Conservation (phyloP, 1,284 basidiomycete species). For the Thecaphora thlaspeos region DNA sequence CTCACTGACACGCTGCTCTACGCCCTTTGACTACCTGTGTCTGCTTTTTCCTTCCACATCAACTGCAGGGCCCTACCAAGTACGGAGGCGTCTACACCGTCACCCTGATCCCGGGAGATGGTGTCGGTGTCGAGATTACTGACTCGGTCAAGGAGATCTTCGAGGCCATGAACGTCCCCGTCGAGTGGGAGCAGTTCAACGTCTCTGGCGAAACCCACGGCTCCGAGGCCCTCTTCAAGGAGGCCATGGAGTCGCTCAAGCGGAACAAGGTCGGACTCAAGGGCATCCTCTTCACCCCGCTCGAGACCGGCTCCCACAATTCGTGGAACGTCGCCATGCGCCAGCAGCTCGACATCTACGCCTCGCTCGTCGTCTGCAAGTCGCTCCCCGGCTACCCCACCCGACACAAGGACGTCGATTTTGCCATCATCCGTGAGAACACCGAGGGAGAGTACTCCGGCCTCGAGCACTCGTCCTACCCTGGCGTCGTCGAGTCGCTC, state of each 20-base stretch:
- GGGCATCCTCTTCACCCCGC: conserved; percentile 98
- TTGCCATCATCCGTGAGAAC: conserved; percentile 97
- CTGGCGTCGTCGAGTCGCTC: conserved; percentile 96
- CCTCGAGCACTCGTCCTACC: conserved; percentile 88
- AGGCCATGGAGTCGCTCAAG: conserved; percentile 86
- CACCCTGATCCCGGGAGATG: conserved; percentile 81
- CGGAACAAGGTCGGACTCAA: conserved; percentile 98
- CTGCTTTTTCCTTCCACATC: neutral
- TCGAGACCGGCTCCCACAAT: conserved; percentile 92
- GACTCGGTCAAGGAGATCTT: conserved; percentile 95
- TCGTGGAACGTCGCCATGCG: conserved; percentile 99
- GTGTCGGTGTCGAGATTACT: conserved; percentile 98
- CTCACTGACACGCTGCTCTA: neutral
- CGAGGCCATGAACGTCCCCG: conserved; percentile 66
- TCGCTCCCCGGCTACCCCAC: conserved; percentile 98
- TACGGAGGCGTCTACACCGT: conserved; percentile 77
- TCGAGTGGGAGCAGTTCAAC: conserved; percentile 93
- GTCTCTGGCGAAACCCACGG: conserved; percentile 93
- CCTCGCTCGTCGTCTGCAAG: conserved; percentile 90
- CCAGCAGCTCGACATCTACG: conserved; percentile 98
- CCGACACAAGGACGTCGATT: conserved; percentile 96
- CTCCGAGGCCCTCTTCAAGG: conserved; percentile 91
- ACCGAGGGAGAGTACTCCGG: conserved; percentile 99
- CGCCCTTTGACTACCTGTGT: neutral
- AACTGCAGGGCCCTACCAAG: conserved; percentile 75